Conservation (phyloP, 352 stramenopile genomes). For the Globisporangium paddicum region DNA sequence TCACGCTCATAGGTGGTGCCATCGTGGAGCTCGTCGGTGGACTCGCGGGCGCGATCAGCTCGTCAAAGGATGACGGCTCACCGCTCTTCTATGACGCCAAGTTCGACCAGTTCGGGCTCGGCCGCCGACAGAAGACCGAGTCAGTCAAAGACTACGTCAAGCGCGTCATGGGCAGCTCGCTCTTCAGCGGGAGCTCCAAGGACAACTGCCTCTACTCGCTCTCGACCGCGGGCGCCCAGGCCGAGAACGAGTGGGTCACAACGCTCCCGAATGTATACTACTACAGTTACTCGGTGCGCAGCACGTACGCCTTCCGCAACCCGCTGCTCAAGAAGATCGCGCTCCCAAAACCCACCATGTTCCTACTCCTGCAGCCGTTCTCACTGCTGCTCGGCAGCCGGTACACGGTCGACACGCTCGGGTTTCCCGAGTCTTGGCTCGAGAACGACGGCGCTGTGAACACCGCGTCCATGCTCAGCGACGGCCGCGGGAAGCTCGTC, state of each 20-base stretch:
- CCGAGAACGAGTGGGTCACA: slow-evolving; percentile 15
- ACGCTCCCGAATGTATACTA: slow-evolving; percentile 20
- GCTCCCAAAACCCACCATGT: slow-evolving; percentile 10
- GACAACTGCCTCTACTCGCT: slow-evolving; percentile 16
- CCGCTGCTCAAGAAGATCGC: slow-evolving; percentile 11
- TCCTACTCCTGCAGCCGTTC: slow-evolving; percentile 9
- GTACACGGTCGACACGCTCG: slow-evolving; percentile 11
- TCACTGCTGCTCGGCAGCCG: slow-evolving; percentile 7
- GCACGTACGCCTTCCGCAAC: slow-evolving; percentile 5
- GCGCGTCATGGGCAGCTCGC: slow-evolving; percentile 4
- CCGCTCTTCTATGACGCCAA: slow-evolving; percentile 16
- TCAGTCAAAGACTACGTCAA: slow-evolving; percentile 8
- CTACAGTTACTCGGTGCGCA: slow-evolving; percentile 13
- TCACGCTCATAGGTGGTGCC: slow-evolving; percentile 13
- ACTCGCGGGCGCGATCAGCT: slow-evolving; percentile 9
- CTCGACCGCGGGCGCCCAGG: slow-evolving; percentile 6
- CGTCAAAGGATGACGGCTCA: slow-evolving; percentile 3
- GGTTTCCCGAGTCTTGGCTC: slow-evolving; percentile 21
- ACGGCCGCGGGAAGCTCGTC: slow-evolving; percentile 6
- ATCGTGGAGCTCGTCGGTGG: slow-evolving; percentile 13
- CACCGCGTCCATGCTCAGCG: slow-evolving; percentile 13
- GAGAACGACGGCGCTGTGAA: slow-evolving; percentile 28
- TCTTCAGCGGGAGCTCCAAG: slow-evolving; percentile 8
- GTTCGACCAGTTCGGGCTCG: slow-evolving; percentile 14
- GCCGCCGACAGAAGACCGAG: slow-evolving; percentile 1